A percentile compares a stretch with the other conserved stretches of the same genome.
These are phyloP conservation scores for Penicillium fuscoglaucum DNA, from an alignment of 2,329 filamentous ascomycete genomes.

Conservation along the genomic window DNA sequence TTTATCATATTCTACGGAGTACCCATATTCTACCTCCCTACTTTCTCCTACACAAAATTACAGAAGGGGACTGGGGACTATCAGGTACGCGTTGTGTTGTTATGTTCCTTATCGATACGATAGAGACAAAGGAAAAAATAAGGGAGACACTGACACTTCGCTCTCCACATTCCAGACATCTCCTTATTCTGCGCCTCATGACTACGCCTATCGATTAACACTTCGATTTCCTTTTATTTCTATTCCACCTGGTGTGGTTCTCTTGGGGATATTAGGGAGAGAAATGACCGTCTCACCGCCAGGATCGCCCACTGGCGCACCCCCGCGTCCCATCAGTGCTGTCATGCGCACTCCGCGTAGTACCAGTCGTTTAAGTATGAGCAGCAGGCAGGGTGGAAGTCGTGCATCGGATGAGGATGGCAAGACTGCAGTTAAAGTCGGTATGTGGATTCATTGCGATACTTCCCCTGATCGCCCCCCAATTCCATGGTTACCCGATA, in stretches of 20 bases:
- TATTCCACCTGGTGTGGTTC: constrained; percentile 24
- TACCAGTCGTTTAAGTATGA: constrained; percentile 80
- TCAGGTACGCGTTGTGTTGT: not conserved
- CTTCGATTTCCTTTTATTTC: not conserved
- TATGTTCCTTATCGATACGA: not conserved
- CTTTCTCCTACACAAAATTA: constrained; percentile 4
- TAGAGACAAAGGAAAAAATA: not conserved
- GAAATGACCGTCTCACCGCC: constrained; percentile 70
- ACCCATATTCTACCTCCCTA: constrained; percentile 13
- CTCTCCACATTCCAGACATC: constrained; percentile 23
- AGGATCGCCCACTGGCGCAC: constrained; percentile 58
- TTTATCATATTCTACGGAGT: too few relatives aligned
- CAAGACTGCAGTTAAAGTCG: constrained; percentile 92
- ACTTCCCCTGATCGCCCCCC: not conserved
- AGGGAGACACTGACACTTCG: constrained; percentile 10
- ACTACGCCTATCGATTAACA: constrained; percentile 13
- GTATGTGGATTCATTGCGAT: constrained; percentile 58
- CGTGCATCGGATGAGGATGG: constrained; percentile 85
- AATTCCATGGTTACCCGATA: not conserved
- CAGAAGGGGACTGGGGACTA: not conserved
- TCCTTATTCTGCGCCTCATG: constrained; percentile 22
- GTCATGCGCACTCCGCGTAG: constrained; percentile 76
- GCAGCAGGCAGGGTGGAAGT: constrained; percentile 72
- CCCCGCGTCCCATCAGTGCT: constrained; percentile 75
- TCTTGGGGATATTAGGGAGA: constrained; percentile 1